Evolutionary conservation across 2,329 filamentous ascomycete genomes (phyloP), one percentile per base, ranked within the genome.

Genomic region (Massarina eburnea): DNA sequence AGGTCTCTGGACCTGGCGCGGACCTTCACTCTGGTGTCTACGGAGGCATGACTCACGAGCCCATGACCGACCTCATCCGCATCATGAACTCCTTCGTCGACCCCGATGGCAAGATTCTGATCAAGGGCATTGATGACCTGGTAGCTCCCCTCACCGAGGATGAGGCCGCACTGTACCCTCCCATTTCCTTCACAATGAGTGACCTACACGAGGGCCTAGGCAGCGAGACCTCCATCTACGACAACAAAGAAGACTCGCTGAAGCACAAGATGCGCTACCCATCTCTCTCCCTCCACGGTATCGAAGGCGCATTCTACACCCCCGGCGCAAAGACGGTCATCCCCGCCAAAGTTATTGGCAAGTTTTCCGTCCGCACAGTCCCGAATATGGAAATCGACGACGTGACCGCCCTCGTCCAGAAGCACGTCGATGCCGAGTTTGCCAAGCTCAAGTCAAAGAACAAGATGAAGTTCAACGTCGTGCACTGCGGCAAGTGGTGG

Each of bases 401-500:
- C 66, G 95, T 96, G 64, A 95, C 95, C 75, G 81, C 84, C 67
- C 80, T 86, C 35, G 92, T 99, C 34, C 88, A 84, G 76, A 85
- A 88, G 71, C 88, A 91, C 71, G 80, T 97, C 54, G 81, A 92
- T 66, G 84, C 88, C 55, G 84, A 88, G 58, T 96, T 95, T 71
- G 85, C 87, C 61, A 90, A 91, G 74, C 80, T 97, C 26, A 82
- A 83, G 56, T 94, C 87, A 73, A 99, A 99, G 81, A 99, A 99
- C 79, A 91, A 80, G 14, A 73, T 95, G 66, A 88, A 89, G 62
- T 85, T 91, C 42, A 84, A 80, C 67, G 80, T 91, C 47, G 85
- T 92, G 73, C 94, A 99, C 77, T 86, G 85, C 48, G 94, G 94
- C 59, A 96, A 96, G 76, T 99, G 94, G 94, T 99, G 94, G 94